A percentile compares a stretch with the other conserved stretches of the same genome.
Conservation (phyloP, 345 rosid species). For the Hibiscus mutabilis region DNA sequence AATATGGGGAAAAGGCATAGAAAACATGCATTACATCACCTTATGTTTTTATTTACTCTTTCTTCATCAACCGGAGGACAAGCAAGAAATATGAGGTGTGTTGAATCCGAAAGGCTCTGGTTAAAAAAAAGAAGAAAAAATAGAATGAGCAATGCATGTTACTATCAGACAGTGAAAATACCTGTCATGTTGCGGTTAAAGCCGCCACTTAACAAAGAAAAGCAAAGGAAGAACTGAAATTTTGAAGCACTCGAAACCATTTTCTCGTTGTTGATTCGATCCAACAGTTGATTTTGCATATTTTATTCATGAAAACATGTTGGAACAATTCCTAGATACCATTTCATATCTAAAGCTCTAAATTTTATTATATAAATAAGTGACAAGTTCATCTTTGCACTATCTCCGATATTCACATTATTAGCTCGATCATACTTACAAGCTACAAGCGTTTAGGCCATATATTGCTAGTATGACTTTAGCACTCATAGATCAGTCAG, state of each 20-base stretch:
- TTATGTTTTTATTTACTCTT: slow-evolving; percentile 45
- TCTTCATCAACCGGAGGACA: slow-evolving; percentile 89
- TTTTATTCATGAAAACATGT: background rate
- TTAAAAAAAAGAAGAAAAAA: background rate
- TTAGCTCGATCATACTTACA: background rate
- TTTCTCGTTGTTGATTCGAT: background rate
- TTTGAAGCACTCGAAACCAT: background rate
- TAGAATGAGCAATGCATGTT: slow-evolving; percentile 8
- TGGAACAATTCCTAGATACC: background rate
- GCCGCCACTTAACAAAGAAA: background rate
- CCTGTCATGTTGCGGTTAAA: too few species aligned
- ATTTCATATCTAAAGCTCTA: background rate
- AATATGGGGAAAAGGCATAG: background rate
- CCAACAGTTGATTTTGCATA: too few species aligned
- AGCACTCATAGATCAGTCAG: background rate
- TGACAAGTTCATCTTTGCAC: too few species aligned
- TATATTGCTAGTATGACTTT: background rate
- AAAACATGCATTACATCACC: slow-evolving; percentile 37
- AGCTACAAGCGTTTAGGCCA: background rate
- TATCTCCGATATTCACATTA: background rate
- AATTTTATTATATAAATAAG: background rate
- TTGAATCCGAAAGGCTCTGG: slow-evolving; percentile 7
- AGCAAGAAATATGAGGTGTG: slow-evolving; percentile 59
- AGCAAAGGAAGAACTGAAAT: background rate
- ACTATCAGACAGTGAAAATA: background rate